These are phyloP conservation scores for Verbascum thapsus DNA, from an alignment of 257 asterid species.

Conservation along the genomic window DNA sequence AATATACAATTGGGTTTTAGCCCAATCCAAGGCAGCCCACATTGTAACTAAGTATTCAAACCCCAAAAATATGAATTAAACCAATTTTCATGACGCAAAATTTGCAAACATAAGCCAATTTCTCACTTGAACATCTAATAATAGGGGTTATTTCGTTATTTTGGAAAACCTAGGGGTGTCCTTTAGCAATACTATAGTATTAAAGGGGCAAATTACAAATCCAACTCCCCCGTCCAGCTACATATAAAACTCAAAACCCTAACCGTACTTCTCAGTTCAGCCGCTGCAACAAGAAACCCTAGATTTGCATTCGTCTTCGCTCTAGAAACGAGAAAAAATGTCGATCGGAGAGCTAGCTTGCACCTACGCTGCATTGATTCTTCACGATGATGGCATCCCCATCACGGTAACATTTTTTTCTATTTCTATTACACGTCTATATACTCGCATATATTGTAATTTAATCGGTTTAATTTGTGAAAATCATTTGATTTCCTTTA, in stretches of 20 bases:
- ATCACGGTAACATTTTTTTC: constrained; percentile 40
- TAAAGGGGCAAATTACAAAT: neutral
- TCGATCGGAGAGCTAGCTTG: constrained; percentile 50
- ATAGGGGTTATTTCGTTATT: neutral
- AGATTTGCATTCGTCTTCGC: neutral
- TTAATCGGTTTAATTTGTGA: neutral
- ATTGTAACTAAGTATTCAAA: neutral
- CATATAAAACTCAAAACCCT: constrained; percentile 12
- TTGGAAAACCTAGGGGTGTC: neutral
- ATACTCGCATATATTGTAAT: neutral
- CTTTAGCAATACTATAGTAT: neutral
- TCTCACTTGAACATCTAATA: no score
- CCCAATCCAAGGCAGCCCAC: neutral
- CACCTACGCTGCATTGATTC: constrained; percentile 58
- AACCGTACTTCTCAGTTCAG: neutral
- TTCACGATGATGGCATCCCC: constrained; percentile 59
- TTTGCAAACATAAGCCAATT: no score
- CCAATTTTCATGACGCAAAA: no score
- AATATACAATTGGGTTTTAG: neutral
- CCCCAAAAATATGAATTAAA: no score
- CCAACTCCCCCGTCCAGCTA: neutral
- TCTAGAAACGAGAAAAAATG: constrained; percentile 31
- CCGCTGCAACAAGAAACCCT: neutral
- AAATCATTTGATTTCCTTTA: no score
- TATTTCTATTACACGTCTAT: neutral